Percentiles rank a stretch among this genome's conserved stretches.
phyloP scores from a whole-genome alignment of 345 rosid species.

The Salix arbutifolia region DNA sequence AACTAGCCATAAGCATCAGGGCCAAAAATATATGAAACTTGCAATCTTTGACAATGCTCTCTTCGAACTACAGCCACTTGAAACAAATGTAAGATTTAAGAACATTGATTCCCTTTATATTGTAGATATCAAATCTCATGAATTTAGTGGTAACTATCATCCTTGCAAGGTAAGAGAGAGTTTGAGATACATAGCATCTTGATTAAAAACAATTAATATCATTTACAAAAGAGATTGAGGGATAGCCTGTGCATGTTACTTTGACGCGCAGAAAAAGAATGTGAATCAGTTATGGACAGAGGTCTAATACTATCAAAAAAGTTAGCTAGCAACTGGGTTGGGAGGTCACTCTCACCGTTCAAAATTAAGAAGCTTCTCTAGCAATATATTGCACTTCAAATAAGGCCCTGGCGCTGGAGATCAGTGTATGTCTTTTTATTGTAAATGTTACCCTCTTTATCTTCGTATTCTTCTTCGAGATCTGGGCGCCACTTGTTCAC shows the following conservation, averaged over 20 bases:
- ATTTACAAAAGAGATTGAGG: neutral
- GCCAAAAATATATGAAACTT: neutral
- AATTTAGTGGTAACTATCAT: neutral
- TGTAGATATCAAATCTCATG: neutral
- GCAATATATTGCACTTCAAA: slow-evolving; percentile 9
- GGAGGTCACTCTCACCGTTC: neutral
- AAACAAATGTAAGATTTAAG: neutral
- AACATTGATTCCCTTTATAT: neutral
- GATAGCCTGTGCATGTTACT: neutral
- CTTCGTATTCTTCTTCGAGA: slow-evolving; percentile 99
- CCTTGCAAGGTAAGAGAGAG: neutral
- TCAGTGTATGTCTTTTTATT: slow-evolving; percentile 96
- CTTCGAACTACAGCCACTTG: neutral
- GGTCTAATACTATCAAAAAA: slow-evolving; percentile 15
- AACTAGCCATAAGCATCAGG: neutral
- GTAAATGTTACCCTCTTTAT: slow-evolving; percentile 93
- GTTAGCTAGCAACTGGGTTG: slow-evolving; percentile 32
- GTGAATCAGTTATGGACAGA: neutral
- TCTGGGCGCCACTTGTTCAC: slow-evolving; percentile 96
- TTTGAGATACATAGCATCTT: neutral
- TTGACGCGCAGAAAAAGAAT: neutral
- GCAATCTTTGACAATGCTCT: neutral
- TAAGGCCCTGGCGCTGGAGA: slow-evolving; percentile 96
- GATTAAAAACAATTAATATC: neutral
- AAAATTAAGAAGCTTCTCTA: neutral